Percentiles rank a stretch among this genome's conserved stretches.
phyloP scores from a whole-genome alignment of 805 yeast species.

The Ogataea ganodermae region DNA sequence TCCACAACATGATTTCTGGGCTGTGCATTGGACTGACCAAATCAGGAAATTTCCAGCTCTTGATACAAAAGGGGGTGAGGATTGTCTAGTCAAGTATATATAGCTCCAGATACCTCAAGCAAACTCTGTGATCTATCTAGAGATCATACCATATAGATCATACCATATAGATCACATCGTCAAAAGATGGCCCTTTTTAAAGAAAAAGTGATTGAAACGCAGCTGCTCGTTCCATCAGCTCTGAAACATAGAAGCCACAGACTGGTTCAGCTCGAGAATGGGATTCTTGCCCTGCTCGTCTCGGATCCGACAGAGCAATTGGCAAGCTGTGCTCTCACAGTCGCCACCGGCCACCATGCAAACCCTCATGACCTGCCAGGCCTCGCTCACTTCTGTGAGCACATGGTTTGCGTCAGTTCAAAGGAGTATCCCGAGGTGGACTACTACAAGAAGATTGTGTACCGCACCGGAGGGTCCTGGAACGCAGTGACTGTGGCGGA shows the following conservation, averaged over 20 bases:
- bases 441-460: constrained; percentile 44
- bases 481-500: constrained; percentile 75
- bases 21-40: constrained; percentile 19
- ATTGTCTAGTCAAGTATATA: not conserved
- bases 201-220: constrained; percentile 9
- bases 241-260: constrained; percentile 41
- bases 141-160: not conserved
- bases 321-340: constrained; percentile 72
- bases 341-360: constrained; percentile 76
- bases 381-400: constrained; percentile 89
- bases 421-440: constrained; percentile 52
- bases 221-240: constrained; percentile 19
- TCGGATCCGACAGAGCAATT: constrained; percentile 70
- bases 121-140: not conserved
- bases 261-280: constrained; percentile 61
- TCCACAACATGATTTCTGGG: not conserved
- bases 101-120: too few species aligned
- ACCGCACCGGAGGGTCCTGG: constrained; percentile 53
- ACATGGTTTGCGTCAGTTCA: constrained; percentile 61
- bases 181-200: not conserved
- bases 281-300: constrained; percentile 64
- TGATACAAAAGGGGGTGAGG: constrained; percentile 8
- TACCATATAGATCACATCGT: not conserved
- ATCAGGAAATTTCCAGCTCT: constrained; percentile 9
- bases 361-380: constrained; percentile 77